Evolutionary conservation across 73 alveolate genomes (phyloP).

Genomic region (Paramecium sexaurelia): DNA sequence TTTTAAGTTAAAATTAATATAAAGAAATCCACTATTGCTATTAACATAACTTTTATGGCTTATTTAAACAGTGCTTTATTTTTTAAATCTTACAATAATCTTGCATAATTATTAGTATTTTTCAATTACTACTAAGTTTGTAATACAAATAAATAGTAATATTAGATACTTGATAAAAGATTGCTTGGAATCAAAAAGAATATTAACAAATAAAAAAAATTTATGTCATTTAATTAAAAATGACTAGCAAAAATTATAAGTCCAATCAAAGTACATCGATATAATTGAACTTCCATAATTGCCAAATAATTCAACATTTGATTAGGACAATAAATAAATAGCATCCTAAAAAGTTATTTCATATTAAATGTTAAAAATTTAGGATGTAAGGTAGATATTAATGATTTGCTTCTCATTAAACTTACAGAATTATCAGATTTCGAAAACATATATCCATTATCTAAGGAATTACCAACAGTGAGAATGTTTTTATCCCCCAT

Average conservation of each 20-base stretch:
- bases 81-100: neutral
- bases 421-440: neutral
- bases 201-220: neutral
- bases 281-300: neutral
- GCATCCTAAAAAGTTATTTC: neutral
- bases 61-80: neutral
- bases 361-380: neutral
- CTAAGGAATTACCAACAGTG: neutral
- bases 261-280: neutral
- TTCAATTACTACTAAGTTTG: neutral
- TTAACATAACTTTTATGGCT: neutral
- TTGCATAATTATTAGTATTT: neutral
- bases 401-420: neutral
- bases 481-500: neutral
- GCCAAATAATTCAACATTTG: neutral
- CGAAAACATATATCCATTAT: neutral
- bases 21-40: neutral
- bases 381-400: neutral
- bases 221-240: neutral
- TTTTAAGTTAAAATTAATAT: neutral
- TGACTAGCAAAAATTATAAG: neutral
- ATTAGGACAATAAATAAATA: neutral
- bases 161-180: neutral
- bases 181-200: conserved; percentile 21
- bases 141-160: neutral